Evolutionary conservation across 768 basidiomycete genomes (phyloP).

Genomic region (Boletus pseudopeckii): DNA sequence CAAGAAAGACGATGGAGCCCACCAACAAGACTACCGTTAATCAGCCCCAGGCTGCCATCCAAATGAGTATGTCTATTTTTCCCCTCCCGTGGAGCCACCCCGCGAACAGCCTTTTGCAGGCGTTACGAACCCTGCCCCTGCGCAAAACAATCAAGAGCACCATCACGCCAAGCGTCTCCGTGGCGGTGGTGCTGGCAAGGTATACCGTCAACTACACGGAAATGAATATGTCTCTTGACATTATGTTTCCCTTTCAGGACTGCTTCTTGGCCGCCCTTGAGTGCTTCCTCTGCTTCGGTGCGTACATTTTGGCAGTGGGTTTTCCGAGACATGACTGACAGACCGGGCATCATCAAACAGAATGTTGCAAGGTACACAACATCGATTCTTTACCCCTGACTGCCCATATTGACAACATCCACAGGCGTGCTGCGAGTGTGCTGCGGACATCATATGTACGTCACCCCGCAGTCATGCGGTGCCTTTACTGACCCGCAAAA

Average conservation of each 20-base stretch:
- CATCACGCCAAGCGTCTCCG: conserved; percentile 56
- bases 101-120: conserved; percentile 29
- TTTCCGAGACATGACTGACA: neutral
- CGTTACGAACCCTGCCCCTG: conserved; percentile 43
- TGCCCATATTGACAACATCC: neutral
- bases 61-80: conserved; percentile 55
- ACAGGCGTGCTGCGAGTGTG: conserved; percentile 69
- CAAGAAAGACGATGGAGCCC: conserved; percentile 29
- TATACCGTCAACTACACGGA: conserved; percentile 18
- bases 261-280: conserved; percentile 59
- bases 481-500: neutral
- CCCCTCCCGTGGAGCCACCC: neutral
- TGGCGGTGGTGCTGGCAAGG: conserved; percentile 70
- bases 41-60: conserved; percentile 58
- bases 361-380: conserved; percentile 62
- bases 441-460: conserved; percentile 70
- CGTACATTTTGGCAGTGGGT: conserved; percentile 19
- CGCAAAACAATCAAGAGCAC: conserved; percentile 39
- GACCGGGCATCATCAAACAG: conserved; percentile 27
- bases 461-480: neutral
- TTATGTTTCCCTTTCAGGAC: conserved; percentile 41
- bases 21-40: conserved; percentile 36
- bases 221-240: neutral
- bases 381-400: neutral
- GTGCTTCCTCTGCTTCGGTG: conserved; percentile 75